Evolutionary conservation across 768 basidiomycete genomes (phyloP).

Genomic region (Steccherinum ochraceum): DNA sequence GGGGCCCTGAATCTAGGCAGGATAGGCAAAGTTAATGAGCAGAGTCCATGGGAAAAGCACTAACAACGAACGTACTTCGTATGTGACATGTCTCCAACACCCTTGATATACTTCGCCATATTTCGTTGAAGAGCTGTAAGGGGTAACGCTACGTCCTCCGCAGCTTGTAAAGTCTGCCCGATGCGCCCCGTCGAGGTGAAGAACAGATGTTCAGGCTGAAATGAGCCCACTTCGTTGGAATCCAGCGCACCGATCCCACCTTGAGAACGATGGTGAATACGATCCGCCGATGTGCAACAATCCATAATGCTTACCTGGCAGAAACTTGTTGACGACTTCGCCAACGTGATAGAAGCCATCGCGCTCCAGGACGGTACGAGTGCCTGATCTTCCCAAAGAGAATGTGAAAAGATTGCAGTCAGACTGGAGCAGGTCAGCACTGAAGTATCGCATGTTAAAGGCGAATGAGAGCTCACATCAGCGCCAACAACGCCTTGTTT

Average conservation of each 20-base stretch:
- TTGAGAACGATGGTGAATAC: constrained; percentile 19
- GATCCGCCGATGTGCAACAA: background rate
- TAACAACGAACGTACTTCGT: constrained; percentile 39
- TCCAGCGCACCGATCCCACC: constrained; percentile 50
- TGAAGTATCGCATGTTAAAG: background rate
- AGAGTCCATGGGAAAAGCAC: background rate
- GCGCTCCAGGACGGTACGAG: constrained; percentile 45
- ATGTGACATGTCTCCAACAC: constrained; percentile 53
- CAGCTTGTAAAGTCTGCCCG: constrained; percentile 61
- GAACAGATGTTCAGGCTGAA: constrained; percentile 60
- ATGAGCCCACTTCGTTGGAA: constrained; percentile 30
- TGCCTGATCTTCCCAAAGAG: constrained; percentile 37
- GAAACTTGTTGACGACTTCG: constrained; percentile 73
- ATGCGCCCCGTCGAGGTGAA: constrained; percentile 78
- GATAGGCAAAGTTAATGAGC: too few species aligned
- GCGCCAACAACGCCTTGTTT: constrained; percentile 58
- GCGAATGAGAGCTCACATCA: constrained; percentile 56
- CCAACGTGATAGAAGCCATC: constrained; percentile 70
- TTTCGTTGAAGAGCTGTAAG: constrained; percentile 75
- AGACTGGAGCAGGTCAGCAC: constrained; percentile 33
- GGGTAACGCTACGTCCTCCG: constrained; percentile 41
- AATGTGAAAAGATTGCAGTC: constrained; percentile 65
- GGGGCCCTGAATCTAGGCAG: constrained; percentile 65
- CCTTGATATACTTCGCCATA: constrained; percentile 46
- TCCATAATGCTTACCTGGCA: constrained; percentile 42